Base-by-base conservation (phyloP, 805 yeast genomes). In the Lachancea sp. region DNA sequence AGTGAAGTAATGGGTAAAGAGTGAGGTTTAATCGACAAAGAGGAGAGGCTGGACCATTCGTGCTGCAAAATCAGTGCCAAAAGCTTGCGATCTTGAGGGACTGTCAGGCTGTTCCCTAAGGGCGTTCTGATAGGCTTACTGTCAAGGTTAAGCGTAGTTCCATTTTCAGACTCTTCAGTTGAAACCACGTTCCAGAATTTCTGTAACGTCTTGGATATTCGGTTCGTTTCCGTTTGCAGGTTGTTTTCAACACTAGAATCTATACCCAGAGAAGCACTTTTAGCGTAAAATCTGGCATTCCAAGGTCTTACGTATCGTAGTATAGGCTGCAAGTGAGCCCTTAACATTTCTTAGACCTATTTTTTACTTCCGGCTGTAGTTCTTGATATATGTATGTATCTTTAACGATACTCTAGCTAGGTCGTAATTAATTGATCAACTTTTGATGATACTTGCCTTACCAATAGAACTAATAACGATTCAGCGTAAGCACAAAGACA, bases 1-100 rank as follows among this genome's bases (percentile, higher is more conserved):
- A 92, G 64, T 0, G 96, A 85, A 0, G 98, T 92, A 45, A 92
- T 64, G 0, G 97, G 97, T 31, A 92, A 70, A 28, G 83, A 67
- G 55, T 83, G 85, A 13, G 88, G 81, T 60, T 82, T 83, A 52
- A 89, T 75, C 34, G 75, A 68, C 45, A 80, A 69, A 42, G 72
- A 71, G 2, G 90, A 75, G 42, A 92, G 65, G 29, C 74, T 73
- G 41, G 77, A 71, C 98, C 98, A 92, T 64, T 92, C 99, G 54
- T 86, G 86, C 29, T 78, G 78, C 26, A 92, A 68, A 51, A 90
- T 61, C 47, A 78, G 70, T 0, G 96, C 96, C 47, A 92, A 66
- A 8, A 76, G 64, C 44, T 67, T 65, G 54, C 81, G 80, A 6
- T 64, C 46, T 19, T 58, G 54, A 4, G 96, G 95, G 11, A 92